Conservation (phyloP, 108 stramenopile species). For the Nitzschia sp. region DNA sequence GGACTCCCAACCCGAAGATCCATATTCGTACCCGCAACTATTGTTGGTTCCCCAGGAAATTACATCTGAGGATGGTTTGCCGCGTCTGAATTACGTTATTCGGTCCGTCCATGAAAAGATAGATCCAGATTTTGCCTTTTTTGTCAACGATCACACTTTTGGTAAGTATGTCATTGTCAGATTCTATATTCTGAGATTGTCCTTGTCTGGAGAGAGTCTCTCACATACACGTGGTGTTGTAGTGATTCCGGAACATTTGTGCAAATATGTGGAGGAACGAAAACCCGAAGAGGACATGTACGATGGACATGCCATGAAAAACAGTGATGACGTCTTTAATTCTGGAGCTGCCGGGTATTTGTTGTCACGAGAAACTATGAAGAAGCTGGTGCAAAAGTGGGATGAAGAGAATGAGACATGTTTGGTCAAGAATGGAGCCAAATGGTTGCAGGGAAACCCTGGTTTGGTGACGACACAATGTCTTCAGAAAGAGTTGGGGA, state of each 20-base stretch:
- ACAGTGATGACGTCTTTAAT: constrained; percentile 67
- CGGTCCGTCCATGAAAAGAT: constrained; percentile 50
- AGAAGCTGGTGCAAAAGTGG: constrained; percentile 63
- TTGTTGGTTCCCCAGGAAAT: constrained; percentile 66
- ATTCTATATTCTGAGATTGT: no score
- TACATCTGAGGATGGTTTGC: constrained; percentile 61
- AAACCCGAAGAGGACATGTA: constrained; percentile 66
- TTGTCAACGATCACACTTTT: constrained; percentile 91
- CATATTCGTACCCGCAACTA: constrained; percentile 62
- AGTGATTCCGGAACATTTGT: constrained; percentile 79
- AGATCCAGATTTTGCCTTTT: constrained; percentile 86
- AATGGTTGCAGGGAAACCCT: constrained; percentile 84
- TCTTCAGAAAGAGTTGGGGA: constrained; percentile 50
- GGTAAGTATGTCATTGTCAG: not conserved
- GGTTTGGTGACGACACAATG: constrained; percentile 65
- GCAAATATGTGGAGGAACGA: constrained; percentile 56
- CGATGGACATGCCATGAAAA: constrained; percentile 76
- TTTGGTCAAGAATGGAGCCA: constrained; percentile 35
- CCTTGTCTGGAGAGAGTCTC: no score
- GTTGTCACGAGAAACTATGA: constrained; percentile 73
- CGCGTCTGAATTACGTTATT: constrained; percentile 73
- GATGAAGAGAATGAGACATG: constrained; percentile 57
- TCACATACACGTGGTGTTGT: not conserved
- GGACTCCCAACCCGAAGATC: constrained; percentile 36
- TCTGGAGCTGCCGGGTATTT: constrained; percentile 88